These are phyloP conservation scores for Boeremia lycopersici DNA, from an alignment of 2,329 filamentous ascomycete genomes.

Conservation along the genomic window DNA sequence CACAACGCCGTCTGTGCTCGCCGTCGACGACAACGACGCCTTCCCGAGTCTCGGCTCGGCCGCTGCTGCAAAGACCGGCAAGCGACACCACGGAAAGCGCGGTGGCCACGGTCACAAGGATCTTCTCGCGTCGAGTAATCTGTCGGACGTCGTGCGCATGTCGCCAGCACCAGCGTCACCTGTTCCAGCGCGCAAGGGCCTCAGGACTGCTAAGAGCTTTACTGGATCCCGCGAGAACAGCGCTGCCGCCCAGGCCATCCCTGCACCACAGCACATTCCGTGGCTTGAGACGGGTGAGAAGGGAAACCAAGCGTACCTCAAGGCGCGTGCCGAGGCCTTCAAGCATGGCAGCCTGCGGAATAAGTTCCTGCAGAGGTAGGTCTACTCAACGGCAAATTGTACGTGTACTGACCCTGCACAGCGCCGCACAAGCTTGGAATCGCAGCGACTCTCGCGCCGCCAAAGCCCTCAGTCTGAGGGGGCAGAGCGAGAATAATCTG, in stretches of 20 bases:
- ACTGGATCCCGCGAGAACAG: constrained; percentile 76
- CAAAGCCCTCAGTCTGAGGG: constrained; percentile 90
- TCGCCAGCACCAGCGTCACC: constrained; percentile 79
- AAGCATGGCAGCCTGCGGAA: constrained; percentile 96
- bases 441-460: constrained; percentile 95
- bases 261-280: constrained; percentile 87
- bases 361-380: constrained; percentile 91
- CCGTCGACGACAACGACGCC: constrained; percentile 91
- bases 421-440: constrained; percentile 97
- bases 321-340: constrained; percentile 92
- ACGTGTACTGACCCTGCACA: constrained; percentile 46
- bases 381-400: constrained; percentile 20
- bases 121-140: constrained; percentile 66
- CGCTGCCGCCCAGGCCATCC: constrained; percentile 79
- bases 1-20: constrained; percentile 69
- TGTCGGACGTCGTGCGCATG: constrained; percentile 96
- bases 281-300: constrained; percentile 94
- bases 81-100: constrained; percentile 92
- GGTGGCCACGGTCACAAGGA: constrained; percentile 74
- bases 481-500: constrained; percentile 93
- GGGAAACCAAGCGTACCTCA: constrained; percentile 92
- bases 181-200: constrained; percentile 61
- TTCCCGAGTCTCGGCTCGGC: constrained; percentile 88
- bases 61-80: constrained; percentile 72
- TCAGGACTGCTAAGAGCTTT: constrained; percentile 69